Evolutionary conservation across 2,329 filamentous ascomycete species (phyloP).

Genomic region (Pyricularia sp.): DNA sequence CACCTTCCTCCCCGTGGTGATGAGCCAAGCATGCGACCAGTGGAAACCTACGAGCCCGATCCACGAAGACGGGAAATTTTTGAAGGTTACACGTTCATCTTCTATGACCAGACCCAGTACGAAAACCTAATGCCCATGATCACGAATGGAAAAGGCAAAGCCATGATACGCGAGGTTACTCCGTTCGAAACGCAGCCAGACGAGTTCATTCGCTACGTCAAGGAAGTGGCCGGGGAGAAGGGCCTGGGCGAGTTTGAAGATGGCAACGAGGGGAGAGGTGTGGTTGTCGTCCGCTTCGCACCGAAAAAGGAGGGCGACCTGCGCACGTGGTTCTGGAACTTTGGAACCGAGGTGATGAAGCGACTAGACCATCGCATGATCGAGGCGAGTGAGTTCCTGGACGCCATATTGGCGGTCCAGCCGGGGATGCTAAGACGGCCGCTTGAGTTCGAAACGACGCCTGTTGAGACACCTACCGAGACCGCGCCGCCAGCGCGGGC

Average conservation of each 20-base stretch:
- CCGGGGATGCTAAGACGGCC: constrained; percentile 56
- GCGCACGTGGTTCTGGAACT: constrained; percentile 53
- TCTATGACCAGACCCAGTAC: constrained; percentile 64
- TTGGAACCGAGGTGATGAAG: constrained; percentile 56
- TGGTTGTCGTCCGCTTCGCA: constrained; percentile 65
- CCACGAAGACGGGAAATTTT: constrained; percentile 57
- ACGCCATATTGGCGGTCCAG: constrained; percentile 75
- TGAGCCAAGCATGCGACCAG: constrained; percentile 57
- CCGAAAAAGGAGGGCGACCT: constrained; percentile 38
- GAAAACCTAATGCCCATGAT: constrained; percentile 63
- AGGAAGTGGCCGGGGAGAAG: constrained; percentile 61
- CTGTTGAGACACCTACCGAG: constrained; percentile 11
- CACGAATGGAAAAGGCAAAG: constrained; percentile 71
- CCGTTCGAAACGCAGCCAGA: constrained; percentile 53
- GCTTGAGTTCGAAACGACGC: constrained; percentile 37
- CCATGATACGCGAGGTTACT: constrained; percentile 49
- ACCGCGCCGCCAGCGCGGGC: constrained; percentile 6
- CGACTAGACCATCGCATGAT: constrained; percentile 70
- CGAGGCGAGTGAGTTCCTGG: constrained; percentile 82
- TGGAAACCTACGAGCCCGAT: constrained; percentile 61
- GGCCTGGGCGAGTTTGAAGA: constrained; percentile 51
- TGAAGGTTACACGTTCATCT: constrained; percentile 77
- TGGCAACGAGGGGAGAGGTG: constrained; percentile 52
- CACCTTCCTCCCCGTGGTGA: constrained; percentile 63
- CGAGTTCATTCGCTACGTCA: constrained; percentile 69